A percentile compares a stretch with the other conserved stretches of the same genome.
phyloP scores from a whole-genome alignment of 148 eudicot genomes.

The Rhododendron ovatum region DNA sequence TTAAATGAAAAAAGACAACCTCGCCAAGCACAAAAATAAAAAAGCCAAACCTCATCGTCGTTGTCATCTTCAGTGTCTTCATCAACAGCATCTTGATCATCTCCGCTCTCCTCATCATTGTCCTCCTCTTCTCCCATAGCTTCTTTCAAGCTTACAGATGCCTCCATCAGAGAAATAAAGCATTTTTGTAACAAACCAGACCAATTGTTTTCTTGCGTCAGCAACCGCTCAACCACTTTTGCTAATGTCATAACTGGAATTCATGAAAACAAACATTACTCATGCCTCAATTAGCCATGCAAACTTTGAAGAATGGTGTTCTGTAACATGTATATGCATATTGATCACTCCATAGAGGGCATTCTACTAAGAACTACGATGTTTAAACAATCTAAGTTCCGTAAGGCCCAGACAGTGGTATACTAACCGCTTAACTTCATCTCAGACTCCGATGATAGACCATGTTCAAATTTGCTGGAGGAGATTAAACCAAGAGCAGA shows the following conservation, averaged over 20 bases:
- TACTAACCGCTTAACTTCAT: constrained; percentile 53
- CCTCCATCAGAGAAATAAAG: constrained; percentile 53
- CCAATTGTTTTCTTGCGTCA: constrained; percentile 27
- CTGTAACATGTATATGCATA: background rate
- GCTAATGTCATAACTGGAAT: constrained; percentile 53
- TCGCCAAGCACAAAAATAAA: background rate
- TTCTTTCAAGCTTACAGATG: constrained; percentile 49
- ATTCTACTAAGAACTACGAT: background rate
- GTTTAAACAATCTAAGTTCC: background rate
- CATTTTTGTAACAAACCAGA: constrained; percentile 40
- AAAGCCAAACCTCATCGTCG: constrained; percentile 42
- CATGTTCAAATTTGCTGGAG: constrained; percentile 32
- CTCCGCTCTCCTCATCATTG: constrained; percentile 38
- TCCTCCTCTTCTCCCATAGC: constrained; percentile 39
- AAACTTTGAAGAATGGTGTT: background rate
- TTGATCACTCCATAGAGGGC: background rate
- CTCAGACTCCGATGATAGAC: constrained; percentile 52
- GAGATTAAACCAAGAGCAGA: constrained; percentile 46
- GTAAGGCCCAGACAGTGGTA: background rate
- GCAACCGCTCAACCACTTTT: constrained; percentile 53
- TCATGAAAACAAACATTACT: constrained; percentile 8
- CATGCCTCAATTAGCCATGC: background rate
- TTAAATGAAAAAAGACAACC: background rate
- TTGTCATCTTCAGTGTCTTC: constrained; percentile 33
- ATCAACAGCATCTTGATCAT: constrained; percentile 30